Evolutionary conservation across 805 yeast species (phyloP).

Genomic region (Yamadazyma takamatsuzukensis): DNA sequence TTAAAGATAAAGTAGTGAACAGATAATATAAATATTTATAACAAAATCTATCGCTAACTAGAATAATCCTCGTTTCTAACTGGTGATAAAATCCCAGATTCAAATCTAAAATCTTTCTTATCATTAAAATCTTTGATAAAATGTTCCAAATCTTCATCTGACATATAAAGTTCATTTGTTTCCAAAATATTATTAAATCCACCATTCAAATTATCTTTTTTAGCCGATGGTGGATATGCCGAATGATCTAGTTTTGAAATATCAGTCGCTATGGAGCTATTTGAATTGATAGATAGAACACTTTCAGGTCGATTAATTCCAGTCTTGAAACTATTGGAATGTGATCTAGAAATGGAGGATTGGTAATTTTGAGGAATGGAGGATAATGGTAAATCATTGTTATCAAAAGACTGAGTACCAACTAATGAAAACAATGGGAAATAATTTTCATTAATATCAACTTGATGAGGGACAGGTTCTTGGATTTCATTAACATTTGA

Average conservation of each 20-base stretch:
- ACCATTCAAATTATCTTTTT: no score
- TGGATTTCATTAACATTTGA: no score
- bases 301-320: conserved; percentile 30
- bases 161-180: conserved; percentile 12
- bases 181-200: conserved; percentile 10
- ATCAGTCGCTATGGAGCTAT: conserved; percentile 21
- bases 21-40: conserved; percentile 5
- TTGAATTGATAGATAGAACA: conserved; percentile 35
- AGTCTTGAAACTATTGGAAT: conserved; percentile 2
- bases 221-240: conserved; percentile 12
- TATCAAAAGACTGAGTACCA: conserved; percentile 35
- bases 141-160: conserved; percentile 13
- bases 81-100: neutral
- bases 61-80: neutral
- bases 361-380: conserved; percentile 18
- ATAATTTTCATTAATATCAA: no score
- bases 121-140: conserved; percentile 10
- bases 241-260: conserved; percentile 5
- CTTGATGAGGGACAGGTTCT: no score
- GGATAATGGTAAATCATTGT: conserved; percentile 33
- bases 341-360: conserved; percentile 1
- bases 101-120: conserved; percentile 1
- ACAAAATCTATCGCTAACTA: neutral
- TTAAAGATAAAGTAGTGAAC: conserved; percentile 15
- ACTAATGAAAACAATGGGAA: conserved; percentile 43